Evolutionary conservation across 805 yeast species (phyloP).

Genomic region (Yarrowia alimentaria): DNA sequence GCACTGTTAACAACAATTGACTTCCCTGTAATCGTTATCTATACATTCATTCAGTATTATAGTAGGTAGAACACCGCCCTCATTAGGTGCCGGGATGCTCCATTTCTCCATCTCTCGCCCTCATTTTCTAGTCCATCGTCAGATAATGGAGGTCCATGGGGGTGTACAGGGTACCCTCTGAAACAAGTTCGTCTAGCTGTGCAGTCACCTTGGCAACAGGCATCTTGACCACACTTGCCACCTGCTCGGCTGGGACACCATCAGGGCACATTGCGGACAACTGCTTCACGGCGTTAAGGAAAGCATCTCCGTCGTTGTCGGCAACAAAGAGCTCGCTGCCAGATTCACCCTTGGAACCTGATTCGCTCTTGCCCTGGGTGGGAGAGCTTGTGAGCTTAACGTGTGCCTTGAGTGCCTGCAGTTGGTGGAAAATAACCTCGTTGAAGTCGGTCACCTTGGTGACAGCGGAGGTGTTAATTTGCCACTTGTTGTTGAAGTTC

Average conservation of each 20-base stretch:
- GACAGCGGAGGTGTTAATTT: slow-evolving; percentile 50
- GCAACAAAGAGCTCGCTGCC: slow-evolving; percentile 16
- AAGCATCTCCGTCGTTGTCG: slow-evolving; percentile 3
- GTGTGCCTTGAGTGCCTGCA: slow-evolving; percentile 50
- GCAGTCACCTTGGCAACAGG: background rate
- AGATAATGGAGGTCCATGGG: background rate
- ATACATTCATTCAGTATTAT: too few species aligned
- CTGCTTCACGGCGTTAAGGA: background rate
- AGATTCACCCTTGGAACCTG: too few species aligned
- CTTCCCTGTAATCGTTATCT: too few species aligned
- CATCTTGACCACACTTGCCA: slow-evolving; percentile 2
- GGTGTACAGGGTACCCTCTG: too few species aligned
- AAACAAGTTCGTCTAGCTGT: slow-evolving; percentile 4
- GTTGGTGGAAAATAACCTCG: slow-evolving; percentile 59
- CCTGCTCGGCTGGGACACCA: slow-evolving; percentile 21
- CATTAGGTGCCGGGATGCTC: too few species aligned
- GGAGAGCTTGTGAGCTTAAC: slow-evolving; percentile 11
- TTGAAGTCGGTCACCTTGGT: slow-evolving; percentile 54
- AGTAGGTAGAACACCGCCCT: too few species aligned
- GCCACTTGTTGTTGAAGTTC: slow-evolving; percentile 52
- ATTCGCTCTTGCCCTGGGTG: too few species aligned
- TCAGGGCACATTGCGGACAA: slow-evolving; percentile 7
- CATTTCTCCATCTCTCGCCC: too few species aligned
- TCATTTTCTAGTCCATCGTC: too few species aligned
- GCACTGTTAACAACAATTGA: too few species aligned